Evolutionary conservation across 2,329 filamentous ascomycete genomes (phyloP).

Genomic region (Fusarium subtropicale): DNA sequence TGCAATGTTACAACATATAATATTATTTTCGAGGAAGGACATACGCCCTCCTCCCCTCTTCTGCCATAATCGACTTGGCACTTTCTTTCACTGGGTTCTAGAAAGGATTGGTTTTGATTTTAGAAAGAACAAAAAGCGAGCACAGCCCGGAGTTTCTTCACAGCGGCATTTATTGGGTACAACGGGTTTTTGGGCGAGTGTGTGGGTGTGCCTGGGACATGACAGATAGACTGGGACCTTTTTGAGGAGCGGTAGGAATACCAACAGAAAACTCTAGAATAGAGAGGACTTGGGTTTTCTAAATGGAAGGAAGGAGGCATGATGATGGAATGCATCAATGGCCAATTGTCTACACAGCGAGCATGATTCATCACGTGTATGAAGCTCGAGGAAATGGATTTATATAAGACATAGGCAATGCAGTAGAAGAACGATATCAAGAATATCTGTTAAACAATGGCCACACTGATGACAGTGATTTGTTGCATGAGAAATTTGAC

Average conservation of each 20-base stretch:
- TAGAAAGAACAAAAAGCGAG: constrained; percentile 32
- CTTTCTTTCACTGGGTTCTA: constrained; percentile 13
- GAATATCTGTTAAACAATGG: not conserved
- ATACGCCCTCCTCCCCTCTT: constrained; percentile 3
- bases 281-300: not conserved
- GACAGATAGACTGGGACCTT: constrained; percentile 3
- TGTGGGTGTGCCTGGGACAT: not conserved
- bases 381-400: not conserved
- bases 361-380: not conserved
- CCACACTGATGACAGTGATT: not conserved
- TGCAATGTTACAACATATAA: constrained; percentile 28
- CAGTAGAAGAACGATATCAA: not conserved
- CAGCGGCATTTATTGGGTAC: constrained; percentile 25
- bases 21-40: constrained; percentile 13
- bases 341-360: not conserved
- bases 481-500: not conserved
- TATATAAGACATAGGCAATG: not conserved
- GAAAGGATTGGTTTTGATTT: constrained; percentile 26
- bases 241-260: not conserved
- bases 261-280: not conserved
- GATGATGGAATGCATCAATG: not conserved
- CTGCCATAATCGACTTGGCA: constrained; percentile 15
- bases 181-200: not conserved
- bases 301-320: not conserved
- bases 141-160: constrained; percentile 42